Evolutionary conservation across 2,329 filamentous ascomycete genomes (phyloP), one percentile per base, ranked within the genome.

Genomic region (Claviceps citrina): DNA sequence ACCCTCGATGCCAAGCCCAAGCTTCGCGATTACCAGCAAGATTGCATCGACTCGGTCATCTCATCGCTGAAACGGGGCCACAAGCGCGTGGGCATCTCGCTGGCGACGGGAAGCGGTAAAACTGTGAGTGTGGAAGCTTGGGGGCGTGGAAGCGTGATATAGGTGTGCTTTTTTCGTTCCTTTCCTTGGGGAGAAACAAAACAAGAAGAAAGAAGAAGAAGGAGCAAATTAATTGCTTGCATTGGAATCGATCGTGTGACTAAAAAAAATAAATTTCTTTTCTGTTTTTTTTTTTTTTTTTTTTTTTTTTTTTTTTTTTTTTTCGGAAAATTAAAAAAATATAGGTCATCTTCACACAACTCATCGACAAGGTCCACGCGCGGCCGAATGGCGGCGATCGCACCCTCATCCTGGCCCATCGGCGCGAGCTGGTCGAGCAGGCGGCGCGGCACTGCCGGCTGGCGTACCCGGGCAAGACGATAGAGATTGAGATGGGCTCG

Each of bases 321-420:
- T n/a, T n/a, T n/a, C n/a, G n/a, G n/a, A n/a, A n/a, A n/a, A n/a
- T n/a, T n/a, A n/a, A n/a, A n/a, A n/a, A n/a, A n/a, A n/a, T n/a
- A n/a, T n/a, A 85, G 81, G 79, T 98, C 54, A 87, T 98, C 51
- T 98, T 98, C 63, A 96, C 89, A 10, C 86, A 94, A 56, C 71
- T 98, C 34, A 93, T 98, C 46, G 77, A 84, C 51, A 80, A 83
- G 43, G 68, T 96, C 38, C 59, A 66, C 39, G 61, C 78, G 5
- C 44, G 47, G 27, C 66, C 65, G 9, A 64, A 66, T 38, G 56
- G 69, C 24, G 55, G 63, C 44, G 80, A 74, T 1, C 84, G 85
- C 55, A 93, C 89, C 0, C 70, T 98, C 43, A 93, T 98, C 47
- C 68, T 98, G 32, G 91, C 86, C 13, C 91, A 98, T 59, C 78